A percentile compares a stretch with the other conserved stretches of the same genome.
Evolutionary conservation across 2,329 filamentous ascomycete genomes (phyloP).

Genomic region (Penicillium sp.): DNA sequence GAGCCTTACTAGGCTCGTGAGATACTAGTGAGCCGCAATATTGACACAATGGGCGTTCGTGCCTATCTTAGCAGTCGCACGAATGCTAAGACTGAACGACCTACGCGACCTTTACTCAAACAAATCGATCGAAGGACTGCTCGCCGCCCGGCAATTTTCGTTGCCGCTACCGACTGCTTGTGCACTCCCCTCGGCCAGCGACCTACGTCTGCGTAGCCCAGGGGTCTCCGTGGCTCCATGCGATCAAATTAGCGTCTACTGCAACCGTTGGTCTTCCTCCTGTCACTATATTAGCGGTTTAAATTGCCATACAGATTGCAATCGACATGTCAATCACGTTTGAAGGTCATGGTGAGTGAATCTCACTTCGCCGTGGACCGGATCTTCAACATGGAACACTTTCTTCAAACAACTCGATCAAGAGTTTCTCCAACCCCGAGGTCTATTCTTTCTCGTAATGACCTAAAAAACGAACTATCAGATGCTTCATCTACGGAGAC

Average conservation of each 20-base stretch:
- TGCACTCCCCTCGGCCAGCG: no score
- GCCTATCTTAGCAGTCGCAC: no score
- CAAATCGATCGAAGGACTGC: no score
- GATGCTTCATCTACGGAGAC: constrained; percentile 26
- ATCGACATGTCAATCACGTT: constrained; percentile 44
- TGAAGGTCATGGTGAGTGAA: constrained; percentile 31
- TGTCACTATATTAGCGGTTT: constrained; percentile 44
- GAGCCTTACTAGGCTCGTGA: background rate
- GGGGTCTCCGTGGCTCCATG: constrained; percentile 39
- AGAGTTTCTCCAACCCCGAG: constrained; percentile 56
- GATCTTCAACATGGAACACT: constrained; percentile 34
- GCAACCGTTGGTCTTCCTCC: constrained; percentile 41
- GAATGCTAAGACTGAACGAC: no score
- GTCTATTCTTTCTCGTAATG: constrained; percentile 56
- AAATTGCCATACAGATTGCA: constrained; percentile 44
- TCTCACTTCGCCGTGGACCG: constrained; percentile 19
- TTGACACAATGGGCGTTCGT: no score
- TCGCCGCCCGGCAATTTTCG: no score
- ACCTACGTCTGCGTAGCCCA: constrained; percentile 22
- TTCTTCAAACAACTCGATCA: constrained; percentile 58
- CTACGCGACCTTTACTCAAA: no score
- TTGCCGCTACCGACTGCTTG: no score
- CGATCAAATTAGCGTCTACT: constrained; percentile 44
- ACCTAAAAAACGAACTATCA: constrained; percentile 48
- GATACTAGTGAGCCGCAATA: no score